Percentiles rank a stretch among this genome's conserved stretches.
These are phyloP conservation scores for Paracorniculantispora psalliotae DNA, from an alignment of 2,329 filamentous ascomycete genomes.

Conservation along the genomic window DNA sequence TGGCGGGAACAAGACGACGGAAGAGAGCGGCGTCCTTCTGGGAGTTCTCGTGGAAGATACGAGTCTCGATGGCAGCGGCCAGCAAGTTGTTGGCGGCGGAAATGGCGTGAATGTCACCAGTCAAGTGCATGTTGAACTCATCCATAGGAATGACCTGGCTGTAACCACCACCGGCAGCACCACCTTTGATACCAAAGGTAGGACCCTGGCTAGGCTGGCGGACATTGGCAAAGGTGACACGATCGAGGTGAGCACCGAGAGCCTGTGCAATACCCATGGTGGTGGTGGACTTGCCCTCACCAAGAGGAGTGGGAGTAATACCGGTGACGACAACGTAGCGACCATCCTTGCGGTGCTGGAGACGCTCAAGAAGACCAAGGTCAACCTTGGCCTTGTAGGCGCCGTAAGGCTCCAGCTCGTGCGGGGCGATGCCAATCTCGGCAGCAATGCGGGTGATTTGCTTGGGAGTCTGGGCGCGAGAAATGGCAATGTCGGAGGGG, in stretches of 20 bases:
- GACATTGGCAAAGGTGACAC: conserved; percentile 91
- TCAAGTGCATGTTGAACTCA: conserved; percentile 97
- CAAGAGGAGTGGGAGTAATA: conserved; percentile 93
- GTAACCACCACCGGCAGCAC: conserved; percentile 94
- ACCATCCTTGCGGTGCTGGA: conserved; percentile 82
- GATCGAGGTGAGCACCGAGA: conserved; percentile 79
- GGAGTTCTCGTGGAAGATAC: conserved; percentile 96
- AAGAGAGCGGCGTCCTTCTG: conserved; percentile 88
- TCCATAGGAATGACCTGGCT: conserved; percentile 99
- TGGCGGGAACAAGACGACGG: conserved; percentile 78
- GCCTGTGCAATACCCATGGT: conserved; percentile 95
- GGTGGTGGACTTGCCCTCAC: conserved; percentile 97
- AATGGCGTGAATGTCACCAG: conserved; percentile 96
- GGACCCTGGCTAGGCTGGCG: conserved; percentile 95
- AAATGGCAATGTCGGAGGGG: conserved; percentile 93
- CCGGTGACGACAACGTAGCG: conserved; percentile 90
- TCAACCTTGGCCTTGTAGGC: conserved; percentile 96
- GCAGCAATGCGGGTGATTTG: conserved; percentile 77
- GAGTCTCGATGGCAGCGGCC: conserved; percentile 91
- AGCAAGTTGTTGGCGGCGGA: conserved; percentile 95
- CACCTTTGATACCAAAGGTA: conserved; percentile 98
- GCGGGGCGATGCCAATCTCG: conserved; percentile 81
- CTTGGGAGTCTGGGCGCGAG: conserved; percentile 85
- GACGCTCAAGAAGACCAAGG: conserved; percentile 71
- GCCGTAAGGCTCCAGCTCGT: conserved; percentile 92